Evolutionary conservation across 768 basidiomycete species (phyloP), one percentile per base, ranked within the genome.

Genomic region (Rhodotorula toruloides): DNA sequence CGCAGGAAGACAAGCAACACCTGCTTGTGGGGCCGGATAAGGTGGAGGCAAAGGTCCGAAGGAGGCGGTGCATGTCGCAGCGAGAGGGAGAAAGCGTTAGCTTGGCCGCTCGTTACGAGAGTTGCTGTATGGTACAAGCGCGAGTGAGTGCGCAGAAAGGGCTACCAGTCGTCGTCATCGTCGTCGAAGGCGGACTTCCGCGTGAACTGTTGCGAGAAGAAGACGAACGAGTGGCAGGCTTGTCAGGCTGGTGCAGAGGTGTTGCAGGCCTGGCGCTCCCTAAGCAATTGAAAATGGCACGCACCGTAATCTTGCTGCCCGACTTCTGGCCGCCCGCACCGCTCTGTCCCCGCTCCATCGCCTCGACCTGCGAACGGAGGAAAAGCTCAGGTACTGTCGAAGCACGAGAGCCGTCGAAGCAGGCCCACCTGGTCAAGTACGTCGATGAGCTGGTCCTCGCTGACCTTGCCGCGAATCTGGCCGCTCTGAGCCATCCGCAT

Each of bases 401-500:
- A 21, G 27, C 48, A 2, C 17, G 2, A 50, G 19, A 22, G 37
- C 36, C 25, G 46, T 22, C 27, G 67, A 13, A 50, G 14, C 12
- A 22, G 17, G 29, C 65, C 37, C 52, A 87, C 91, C 83, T 94
- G 89, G 72, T 93, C 88, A 64, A 94, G 81, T 42, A 94, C 79
- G 54, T 85, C 86, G 70, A 96, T 90, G 59, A 96, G 81, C 76
- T 91, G 89, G 53, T 82, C 79, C 75, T 96, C 91, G 36, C 82
- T 84, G 46, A 94, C 86, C 36, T 85, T 81, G 2, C 86, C 87
- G 49, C 87, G 82, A 44, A 94, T 76, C 76, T 91, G 89, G 12
- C 91, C 89, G 1, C 83, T 81, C 78, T 90, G 89, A 13, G 86
- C 89, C 88, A 91, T 90, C 46, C 88, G 82, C 46, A 88, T 71